Evolutionary conservation across 108 stramenopile species (phyloP).

Genomic region (Aurantiochytrium sp.): DNA sequence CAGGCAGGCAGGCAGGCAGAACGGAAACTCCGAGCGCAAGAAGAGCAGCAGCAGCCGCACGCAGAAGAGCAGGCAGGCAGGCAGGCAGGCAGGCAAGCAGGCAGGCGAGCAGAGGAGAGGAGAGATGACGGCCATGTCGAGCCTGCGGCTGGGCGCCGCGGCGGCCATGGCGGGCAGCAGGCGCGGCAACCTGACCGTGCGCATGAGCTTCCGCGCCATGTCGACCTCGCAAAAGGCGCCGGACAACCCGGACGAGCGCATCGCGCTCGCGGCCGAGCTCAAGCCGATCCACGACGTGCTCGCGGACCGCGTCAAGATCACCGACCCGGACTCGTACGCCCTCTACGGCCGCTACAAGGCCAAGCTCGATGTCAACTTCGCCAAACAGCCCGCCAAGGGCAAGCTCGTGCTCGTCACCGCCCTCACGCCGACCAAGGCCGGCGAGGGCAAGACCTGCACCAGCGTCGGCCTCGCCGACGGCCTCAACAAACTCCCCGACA

Average conservation of each 20-base stretch:
- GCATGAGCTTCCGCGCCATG: no score
- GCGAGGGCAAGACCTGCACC: constrained; percentile 17
- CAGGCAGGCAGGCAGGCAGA: no score
- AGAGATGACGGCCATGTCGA: no score
- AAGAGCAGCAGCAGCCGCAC: no score
- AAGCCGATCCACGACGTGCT: constrained; percentile 2
- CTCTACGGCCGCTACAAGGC: constrained; percentile 8
- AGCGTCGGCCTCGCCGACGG: constrained; percentile 8
- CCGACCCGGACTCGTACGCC: background rate
- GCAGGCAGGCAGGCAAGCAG: no score
- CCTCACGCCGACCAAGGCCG: background rate
- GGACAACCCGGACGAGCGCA: background rate
- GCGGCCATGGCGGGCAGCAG: background rate
- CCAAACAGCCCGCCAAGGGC: background rate
- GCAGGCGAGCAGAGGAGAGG: no score
- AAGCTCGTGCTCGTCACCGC: constrained; percentile 17
- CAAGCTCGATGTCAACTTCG: background rate
- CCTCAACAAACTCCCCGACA: background rate
- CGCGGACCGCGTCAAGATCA: background rate
- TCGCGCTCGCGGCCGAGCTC: background rate
- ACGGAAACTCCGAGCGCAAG: no score
- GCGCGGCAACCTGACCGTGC: background rate
- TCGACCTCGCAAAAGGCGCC: background rate
- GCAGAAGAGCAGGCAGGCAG: no score
- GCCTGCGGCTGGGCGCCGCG: background rate